Percentiles rank a stretch among this genome's conserved stretches.
phyloP scores from a whole-genome alignment of 495 filamentous ascomycete species.

The Chaetomium fimeti region DNA sequence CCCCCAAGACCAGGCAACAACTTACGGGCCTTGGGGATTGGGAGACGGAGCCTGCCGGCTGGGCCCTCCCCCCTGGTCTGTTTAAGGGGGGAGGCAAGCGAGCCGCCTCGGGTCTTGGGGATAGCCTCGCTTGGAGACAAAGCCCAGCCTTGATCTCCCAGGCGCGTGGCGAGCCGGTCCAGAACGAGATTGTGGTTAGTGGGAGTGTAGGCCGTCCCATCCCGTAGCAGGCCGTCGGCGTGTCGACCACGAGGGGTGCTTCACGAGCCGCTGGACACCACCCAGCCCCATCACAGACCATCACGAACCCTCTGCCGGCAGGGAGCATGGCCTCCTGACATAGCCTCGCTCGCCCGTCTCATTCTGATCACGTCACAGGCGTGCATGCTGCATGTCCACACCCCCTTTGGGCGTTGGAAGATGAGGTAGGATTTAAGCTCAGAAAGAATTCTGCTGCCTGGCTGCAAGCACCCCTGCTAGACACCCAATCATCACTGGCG shows the following conservation, averaged over 20 bases:
- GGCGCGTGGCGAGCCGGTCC: background rate
- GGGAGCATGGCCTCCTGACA: background rate
- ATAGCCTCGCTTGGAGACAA: conserved; percentile 1
- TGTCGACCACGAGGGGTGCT: conserved; percentile 8
- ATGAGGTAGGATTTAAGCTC: conserved; percentile 20
- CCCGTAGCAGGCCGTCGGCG: conserved; percentile 5
- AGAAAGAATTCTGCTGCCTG: conserved; percentile 24
- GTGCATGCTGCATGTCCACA: conserved; percentile 10
- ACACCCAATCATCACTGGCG: conserved; percentile 11
- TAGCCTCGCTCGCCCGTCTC: background rate
- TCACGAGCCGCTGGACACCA: conserved; percentile 9
- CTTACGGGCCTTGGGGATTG: conserved; percentile 10
- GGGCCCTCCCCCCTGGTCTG: no score
- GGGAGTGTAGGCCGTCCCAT: background rate
- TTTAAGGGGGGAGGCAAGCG: background rate
- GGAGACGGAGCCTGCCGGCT: background rate
- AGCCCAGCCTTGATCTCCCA: background rate
- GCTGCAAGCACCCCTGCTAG: conserved; percentile 7
- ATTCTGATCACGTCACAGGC: conserved; percentile 11
- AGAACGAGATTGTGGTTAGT: no score
- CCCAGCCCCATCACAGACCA: conserved; percentile 5
- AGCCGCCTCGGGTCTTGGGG: background rate
- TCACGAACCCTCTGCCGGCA: conserved; percentile 9
- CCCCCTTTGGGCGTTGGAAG: conserved; percentile 7
- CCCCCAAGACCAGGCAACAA: conserved; percentile 19